Conservation (phyloP, 2,329 filamentous ascomycete genomes). For the Tolypocladium tundrense region DNA sequence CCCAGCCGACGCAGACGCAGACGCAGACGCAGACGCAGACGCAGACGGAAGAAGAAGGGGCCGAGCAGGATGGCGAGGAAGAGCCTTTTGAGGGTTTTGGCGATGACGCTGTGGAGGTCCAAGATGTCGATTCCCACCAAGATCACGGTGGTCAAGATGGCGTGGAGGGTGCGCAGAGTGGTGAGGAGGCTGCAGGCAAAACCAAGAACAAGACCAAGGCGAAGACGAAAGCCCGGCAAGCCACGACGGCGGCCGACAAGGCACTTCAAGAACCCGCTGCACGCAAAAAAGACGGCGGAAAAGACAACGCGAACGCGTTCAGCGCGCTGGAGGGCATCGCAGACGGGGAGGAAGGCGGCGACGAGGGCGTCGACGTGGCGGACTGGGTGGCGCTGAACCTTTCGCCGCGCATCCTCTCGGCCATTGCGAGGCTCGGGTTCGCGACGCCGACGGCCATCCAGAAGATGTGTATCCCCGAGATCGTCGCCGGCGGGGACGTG, state of each 20-base stretch:
- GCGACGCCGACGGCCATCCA: conserved; percentile 76
- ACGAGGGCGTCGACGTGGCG: conserved; percentile 58
- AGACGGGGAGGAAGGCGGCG: conserved; percentile 38
- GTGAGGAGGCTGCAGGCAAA: conserved; percentile 15
- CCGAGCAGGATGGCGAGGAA: conserved; percentile 22
- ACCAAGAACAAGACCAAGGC: conserved; percentile 12
- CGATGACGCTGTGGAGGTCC: conserved; percentile 30
- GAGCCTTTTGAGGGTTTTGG: conserved; percentile 59
- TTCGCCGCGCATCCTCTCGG: conserved; percentile 59
- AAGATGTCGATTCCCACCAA: conserved; percentile 21
- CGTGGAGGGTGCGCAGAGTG: conserved; percentile 16
- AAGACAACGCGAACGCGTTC: conserved; percentile 37
- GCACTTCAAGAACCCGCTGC: conserved; percentile 24
- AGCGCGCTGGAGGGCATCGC: conserved; percentile 39
- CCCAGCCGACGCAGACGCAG: conserved; percentile 6
- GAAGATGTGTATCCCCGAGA: conserved; percentile 65
- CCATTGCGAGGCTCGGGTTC: conserved; percentile 73
- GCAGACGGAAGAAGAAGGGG: conserved; percentile 9
- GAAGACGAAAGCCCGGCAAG: conserved; percentile 19
- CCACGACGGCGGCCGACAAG: conserved; percentile 23
- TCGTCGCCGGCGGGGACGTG: conserved; percentile 76
- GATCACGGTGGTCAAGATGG: conserved; percentile 18
- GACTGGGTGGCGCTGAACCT: conserved; percentile 69
- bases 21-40: conserved; percentile 4
- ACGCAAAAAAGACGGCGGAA: conserved; percentile 19